Evolutionary conservation across 352 stramenopile genomes (phyloP).

Genomic region (Globisporangium camurandrum): DNA sequence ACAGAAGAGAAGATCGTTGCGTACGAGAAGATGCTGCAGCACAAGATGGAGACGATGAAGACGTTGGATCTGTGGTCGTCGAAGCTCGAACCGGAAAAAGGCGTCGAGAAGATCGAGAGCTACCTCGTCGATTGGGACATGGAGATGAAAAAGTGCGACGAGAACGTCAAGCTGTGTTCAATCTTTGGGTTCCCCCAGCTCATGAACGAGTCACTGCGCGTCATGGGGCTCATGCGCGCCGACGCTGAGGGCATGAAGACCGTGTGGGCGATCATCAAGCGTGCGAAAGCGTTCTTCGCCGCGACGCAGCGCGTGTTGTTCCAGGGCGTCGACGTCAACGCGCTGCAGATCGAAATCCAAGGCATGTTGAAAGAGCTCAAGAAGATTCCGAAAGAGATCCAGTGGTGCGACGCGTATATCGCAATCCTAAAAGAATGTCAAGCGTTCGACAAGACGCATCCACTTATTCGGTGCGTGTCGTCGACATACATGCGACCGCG

Average conservation of each 20-base stretch:
- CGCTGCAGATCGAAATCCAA: constrained; percentile 93
- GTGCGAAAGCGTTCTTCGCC: constrained; percentile 62
- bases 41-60: constrained; percentile 76
- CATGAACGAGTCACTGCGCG: constrained; percentile 85
- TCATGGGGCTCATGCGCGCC: constrained; percentile 85
- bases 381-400: constrained; percentile 88
- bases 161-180: constrained; percentile 87
- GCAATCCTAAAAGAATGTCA: constrained; percentile 74
- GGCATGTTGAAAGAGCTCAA: constrained; percentile 91
- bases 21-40: constrained; percentile 89
- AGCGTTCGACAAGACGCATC: constrained; percentile 81
- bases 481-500: constrained; percentile 89
- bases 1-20: constrained; percentile 90
- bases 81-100: constrained; percentile 71
- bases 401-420: constrained; percentile 89
- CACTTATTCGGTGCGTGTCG: constrained; percentile 65
- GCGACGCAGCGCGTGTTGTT: constrained; percentile 83
- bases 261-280: constrained; percentile 77
- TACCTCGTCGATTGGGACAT: constrained; percentile 80
- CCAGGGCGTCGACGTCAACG: constrained; percentile 88
- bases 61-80: constrained; percentile 82
- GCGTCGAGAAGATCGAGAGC: constrained; percentile 75
- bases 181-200: constrained; percentile 94
- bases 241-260: constrained; percentile 73
- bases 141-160: constrained; percentile 88